Conservation (phyloP, 1,139 yeast species). For the Hyphopichia fennica region DNA sequence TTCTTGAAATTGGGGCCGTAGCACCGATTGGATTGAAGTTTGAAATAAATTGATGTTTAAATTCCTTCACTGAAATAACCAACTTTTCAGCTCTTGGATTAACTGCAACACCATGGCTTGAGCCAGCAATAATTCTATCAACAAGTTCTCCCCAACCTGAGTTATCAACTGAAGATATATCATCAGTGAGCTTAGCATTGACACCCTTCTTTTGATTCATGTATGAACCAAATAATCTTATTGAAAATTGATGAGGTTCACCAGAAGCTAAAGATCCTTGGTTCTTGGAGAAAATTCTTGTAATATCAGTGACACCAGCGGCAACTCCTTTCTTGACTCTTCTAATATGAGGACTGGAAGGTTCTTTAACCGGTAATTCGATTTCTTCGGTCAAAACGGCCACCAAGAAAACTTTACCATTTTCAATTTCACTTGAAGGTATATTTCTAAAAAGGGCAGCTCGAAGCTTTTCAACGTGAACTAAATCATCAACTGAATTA, state of each 20-base stretch:
- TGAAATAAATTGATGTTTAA: conserved; percentile 54
- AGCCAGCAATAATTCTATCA: conserved; percentile 75
- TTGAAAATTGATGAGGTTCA: conserved; percentile 67
- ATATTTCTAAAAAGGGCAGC: conserved; percentile 81
- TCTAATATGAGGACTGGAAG: conserved; percentile 27
- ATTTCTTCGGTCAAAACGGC: conserved; percentile 67
- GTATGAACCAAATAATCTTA: conserved; percentile 73
- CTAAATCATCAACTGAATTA: conserved; percentile 55
- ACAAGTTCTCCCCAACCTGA: conserved; percentile 91
- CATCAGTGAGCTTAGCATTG: conserved; percentile 17
- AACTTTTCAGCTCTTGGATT: conserved; percentile 80
- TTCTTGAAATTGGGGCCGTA: conserved; percentile 56
- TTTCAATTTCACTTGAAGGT: conserved; percentile 67
- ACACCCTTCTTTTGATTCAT: conserved; percentile 35
- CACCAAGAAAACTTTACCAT: conserved; percentile 64
- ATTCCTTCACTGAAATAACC: conserved; percentile 71
- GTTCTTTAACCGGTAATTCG: conserved; percentile 30
- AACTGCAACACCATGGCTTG: conserved; percentile 75
- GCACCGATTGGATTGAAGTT: conserved; percentile 38
- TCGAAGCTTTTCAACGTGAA: conserved; percentile 64
- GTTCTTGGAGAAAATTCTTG: conserved; percentile 71
- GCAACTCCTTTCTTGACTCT: conserved; percentile 77
- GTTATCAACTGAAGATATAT: conserved; percentile 33
- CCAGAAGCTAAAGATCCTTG: conserved; percentile 62
- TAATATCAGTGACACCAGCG: conserved; percentile 85